These are phyloP conservation scores for Zychaea mexicana DNA, from an alignment of 371 early-diverging fungal species.

Conservation along the genomic window DNA sequence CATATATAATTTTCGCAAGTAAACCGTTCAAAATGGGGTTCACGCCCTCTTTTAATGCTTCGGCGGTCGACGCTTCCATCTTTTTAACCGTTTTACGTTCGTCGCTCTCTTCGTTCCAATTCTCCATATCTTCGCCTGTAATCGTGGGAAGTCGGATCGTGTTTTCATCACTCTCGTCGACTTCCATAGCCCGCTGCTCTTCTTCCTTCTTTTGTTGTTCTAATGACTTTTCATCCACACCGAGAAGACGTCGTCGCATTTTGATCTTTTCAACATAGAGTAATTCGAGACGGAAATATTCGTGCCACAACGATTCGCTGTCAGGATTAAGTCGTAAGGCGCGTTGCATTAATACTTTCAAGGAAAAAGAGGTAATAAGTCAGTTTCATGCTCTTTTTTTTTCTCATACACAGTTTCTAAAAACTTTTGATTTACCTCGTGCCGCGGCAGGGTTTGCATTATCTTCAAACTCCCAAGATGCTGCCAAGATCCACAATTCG, in stretches of 20 bases:
- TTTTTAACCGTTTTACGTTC: constrained; percentile 40
- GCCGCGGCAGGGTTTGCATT: constrained; percentile 84
- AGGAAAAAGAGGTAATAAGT: not conserved
- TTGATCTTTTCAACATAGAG: constrained; percentile 87
- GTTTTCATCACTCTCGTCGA: constrained; percentile 42
- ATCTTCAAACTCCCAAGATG: constrained; percentile 85
- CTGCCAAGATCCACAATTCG: constrained; percentile 89
- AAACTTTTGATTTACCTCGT: constrained; percentile 44
- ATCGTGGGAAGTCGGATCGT: constrained; percentile 62
- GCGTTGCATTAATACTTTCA: constrained; percentile 78
- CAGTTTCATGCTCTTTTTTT: not conserved
- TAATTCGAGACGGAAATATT: constrained; percentile 92
- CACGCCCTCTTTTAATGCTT: constrained; percentile 50
- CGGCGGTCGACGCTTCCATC: constrained; percentile 50
- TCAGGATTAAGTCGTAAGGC: constrained; percentile 84
- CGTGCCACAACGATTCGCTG: constrained; percentile 78
- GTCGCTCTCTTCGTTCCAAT: constrained; percentile 34
- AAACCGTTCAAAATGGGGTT: constrained; percentile 80
- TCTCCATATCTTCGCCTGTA: constrained; percentile 58
- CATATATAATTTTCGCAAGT: constrained; percentile 80
- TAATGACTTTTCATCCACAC: constrained; percentile 50
- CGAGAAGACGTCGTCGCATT: constrained; percentile 79
- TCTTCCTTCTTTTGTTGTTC: constrained; percentile 32
- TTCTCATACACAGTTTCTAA: not conserved
- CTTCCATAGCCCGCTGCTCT: constrained; percentile 26